A percentile compares a stretch with the other conserved stretches of the same genome.
These are phyloP conservation scores for Saccharum spontaneum DNA, from an alignment of 176 grass and related monocot genomes.

Conservation along the genomic window DNA sequence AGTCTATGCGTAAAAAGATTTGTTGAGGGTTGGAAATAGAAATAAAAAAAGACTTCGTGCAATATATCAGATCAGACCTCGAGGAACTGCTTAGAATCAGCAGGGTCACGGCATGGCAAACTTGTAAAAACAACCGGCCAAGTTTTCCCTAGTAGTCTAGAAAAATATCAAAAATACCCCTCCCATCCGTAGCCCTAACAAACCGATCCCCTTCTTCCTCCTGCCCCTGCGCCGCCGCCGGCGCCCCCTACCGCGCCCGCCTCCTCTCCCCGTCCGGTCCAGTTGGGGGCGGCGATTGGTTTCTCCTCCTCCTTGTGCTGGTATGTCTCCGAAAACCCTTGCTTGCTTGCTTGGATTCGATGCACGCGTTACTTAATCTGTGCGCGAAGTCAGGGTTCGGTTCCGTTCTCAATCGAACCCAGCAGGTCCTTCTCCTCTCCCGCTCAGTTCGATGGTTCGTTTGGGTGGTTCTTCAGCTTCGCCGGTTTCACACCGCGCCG, in stretches of 20 bases:
- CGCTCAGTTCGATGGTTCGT: background rate
- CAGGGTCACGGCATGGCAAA: background rate
- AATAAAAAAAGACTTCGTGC: background rate
- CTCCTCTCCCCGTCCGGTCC: background rate
- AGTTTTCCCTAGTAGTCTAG: background rate
- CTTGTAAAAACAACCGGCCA: conserved; percentile 25
- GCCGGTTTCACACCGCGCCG: background rate
- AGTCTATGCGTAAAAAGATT: background rate
- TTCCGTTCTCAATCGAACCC: background rate
- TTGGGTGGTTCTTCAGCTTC: background rate
- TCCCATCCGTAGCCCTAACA: background rate
- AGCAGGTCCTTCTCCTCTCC: background rate
- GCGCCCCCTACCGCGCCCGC: background rate
- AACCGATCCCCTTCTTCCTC: conserved; percentile 24
- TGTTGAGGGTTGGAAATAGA: background rate
- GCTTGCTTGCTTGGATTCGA: background rate
- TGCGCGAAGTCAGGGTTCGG: background rate
- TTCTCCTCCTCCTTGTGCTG: background rate
- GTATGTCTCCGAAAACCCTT: background rate
- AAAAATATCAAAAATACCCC: conserved; percentile 28
- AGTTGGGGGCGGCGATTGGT: background rate
- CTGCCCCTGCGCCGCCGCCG: background rate
- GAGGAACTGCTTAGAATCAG: background rate
- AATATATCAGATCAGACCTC: background rate
- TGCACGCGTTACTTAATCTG: background rate